Evolutionary conservation across 2,329 filamentous ascomycete species (phyloP).

Genomic region (Chaetomiaceae sp.): DNA sequence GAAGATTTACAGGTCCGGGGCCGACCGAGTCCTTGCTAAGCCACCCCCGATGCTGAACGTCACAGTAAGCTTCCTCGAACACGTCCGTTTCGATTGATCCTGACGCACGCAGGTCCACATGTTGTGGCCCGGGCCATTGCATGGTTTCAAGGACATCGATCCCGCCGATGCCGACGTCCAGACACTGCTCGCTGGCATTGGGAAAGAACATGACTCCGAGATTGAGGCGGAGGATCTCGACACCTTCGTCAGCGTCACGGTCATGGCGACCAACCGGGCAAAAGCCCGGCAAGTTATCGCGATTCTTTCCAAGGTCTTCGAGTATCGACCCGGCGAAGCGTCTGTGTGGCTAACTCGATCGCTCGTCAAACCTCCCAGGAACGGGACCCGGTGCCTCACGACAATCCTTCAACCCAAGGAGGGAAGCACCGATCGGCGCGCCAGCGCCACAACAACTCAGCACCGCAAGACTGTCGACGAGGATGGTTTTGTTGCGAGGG

Average conservation of each 20-base stretch:
- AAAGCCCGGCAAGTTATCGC: constrained; percentile 8
- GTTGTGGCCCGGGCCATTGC: constrained; percentile 6
- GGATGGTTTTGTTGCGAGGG: not conserved
- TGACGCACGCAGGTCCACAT: constrained; percentile 9
- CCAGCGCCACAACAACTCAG: not conserved
- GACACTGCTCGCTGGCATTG: constrained; percentile 8
- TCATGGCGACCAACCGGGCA: constrained; percentile 11
- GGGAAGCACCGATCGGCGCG: constrained; percentile 7
- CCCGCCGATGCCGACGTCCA: constrained; percentile 7
- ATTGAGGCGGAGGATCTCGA: constrained; percentile 9
- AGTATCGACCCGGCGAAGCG: constrained; percentile 8
- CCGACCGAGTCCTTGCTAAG: too few species aligned
- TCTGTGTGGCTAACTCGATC: constrained; percentile 17
- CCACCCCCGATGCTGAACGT: too few species aligned
- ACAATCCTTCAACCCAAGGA: constrained; percentile 4
- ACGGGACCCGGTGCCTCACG: not conserved
- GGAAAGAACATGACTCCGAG: not conserved
- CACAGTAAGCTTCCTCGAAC: too few species aligned
- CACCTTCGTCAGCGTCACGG: constrained; percentile 2
- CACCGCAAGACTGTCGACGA: not conserved
- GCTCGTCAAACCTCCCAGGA: constrained; percentile 14
- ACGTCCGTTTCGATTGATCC: not conserved
- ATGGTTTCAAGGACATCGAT: constrained; percentile 19
- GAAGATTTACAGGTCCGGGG: too few species aligned
- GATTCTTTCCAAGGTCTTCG: too few species aligned